Percentiles rank a stretch among this genome's conserved stretches.
phyloP scores from a whole-genome alignment of 352 stramenopile genomes.

The Globisporangium irregulare region DNA sequence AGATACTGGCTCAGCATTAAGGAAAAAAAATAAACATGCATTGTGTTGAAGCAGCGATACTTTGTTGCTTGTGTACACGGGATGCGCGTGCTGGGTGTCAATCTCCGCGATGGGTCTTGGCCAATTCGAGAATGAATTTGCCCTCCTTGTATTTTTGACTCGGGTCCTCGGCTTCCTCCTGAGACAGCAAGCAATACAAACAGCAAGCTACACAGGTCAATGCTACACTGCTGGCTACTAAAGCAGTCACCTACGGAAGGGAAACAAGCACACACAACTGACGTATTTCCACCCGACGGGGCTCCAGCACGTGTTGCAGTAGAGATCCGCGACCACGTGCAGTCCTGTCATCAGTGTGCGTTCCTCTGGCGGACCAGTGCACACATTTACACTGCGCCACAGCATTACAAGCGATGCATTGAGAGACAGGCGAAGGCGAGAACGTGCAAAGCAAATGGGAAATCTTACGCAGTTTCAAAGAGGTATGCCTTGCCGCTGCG shows the following conservation, averaged over 20 bases:
- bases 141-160: conserved; percentile 96
- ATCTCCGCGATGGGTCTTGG: conserved; percentile 67
- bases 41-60: not conserved
- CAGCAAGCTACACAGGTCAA: not conserved
- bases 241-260: too few relatives aligned
- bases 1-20: not conserved
- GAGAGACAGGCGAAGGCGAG: not conserved
- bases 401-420: not conserved
- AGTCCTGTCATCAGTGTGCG: conserved; percentile 92
- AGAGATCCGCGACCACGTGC: conserved; percentile 93
- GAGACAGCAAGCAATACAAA: not conserved
- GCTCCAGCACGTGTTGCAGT: conserved; percentile 90
- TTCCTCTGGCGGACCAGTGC: conserved; percentile 83
- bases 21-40: not conserved
- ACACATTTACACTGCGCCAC: conserved; percentile 79
- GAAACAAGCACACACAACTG: not conserved
- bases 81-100: conserved; percentile 1
- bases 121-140: conserved; percentile 96
- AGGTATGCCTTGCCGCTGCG: conserved; percentile 89
- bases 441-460: conserved; percentile 1
- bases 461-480: conserved; percentile 83
- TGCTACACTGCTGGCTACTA: not conserved
- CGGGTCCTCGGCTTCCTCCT: conserved; percentile 90
- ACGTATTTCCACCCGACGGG: conserved; percentile 95
- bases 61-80: not conserved